Percentiles rank a stretch among this genome's conserved stretches.
Evolutionary conservation across 2,329 filamentous ascomycete species (phyloP).

Genomic region (Ilyonectria robusta): DNA sequence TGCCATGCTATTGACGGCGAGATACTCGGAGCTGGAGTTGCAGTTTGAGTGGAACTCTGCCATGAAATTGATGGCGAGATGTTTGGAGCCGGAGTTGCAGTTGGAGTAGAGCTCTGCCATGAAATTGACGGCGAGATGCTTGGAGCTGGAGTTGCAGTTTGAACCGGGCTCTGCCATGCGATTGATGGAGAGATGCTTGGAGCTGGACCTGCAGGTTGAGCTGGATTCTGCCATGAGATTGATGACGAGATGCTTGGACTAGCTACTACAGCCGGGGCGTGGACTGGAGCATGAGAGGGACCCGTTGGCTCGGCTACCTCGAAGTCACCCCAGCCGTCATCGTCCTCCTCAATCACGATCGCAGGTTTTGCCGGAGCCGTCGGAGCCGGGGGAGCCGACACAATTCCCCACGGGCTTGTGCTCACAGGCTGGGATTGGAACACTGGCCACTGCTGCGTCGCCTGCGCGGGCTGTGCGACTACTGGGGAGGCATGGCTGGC

Average conservation of each 20-base stretch:
- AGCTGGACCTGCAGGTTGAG: slow-evolving; percentile 21
- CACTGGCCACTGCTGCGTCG: slow-evolving; percentile 52
- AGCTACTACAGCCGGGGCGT: slow-evolving; percentile 4
- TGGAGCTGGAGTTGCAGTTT: slow-evolving; percentile 2
- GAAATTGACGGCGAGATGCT: slow-evolving; percentile 7
- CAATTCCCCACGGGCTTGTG: slow-evolving; percentile 38
- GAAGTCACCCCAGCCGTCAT: slow-evolving; percentile 79
- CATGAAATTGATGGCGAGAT: slow-evolving; percentile 15
- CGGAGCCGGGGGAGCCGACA: slow-evolving; percentile 27
- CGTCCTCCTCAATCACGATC: slow-evolving; percentile 61
- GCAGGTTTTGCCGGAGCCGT: slow-evolving; percentile 29
- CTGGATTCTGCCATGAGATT: slow-evolving; percentile 5
- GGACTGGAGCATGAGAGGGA: slow-evolving; percentile 33
- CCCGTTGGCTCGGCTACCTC: slow-evolving; percentile 65
- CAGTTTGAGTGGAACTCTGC: not conserved
- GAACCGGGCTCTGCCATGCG: slow-evolving; percentile 34
- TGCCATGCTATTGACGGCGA: slow-evolving; percentile 40
- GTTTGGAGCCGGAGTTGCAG: not conserved
- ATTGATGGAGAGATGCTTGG: slow-evolving; percentile 21
- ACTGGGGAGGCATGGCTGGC: slow-evolving; percentile 33
- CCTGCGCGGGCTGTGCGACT: slow-evolving; percentile 40
- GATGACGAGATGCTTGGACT: not conserved
- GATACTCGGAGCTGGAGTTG: not conserved
- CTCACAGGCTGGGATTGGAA: slow-evolving; percentile 44
- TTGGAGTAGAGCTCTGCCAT: slow-evolving; percentile 7